These are phyloP conservation scores for Leccinum olivaceopallidum DNA, from an alignment of 768 basidiomycete species.

Conservation along the genomic window DNA sequence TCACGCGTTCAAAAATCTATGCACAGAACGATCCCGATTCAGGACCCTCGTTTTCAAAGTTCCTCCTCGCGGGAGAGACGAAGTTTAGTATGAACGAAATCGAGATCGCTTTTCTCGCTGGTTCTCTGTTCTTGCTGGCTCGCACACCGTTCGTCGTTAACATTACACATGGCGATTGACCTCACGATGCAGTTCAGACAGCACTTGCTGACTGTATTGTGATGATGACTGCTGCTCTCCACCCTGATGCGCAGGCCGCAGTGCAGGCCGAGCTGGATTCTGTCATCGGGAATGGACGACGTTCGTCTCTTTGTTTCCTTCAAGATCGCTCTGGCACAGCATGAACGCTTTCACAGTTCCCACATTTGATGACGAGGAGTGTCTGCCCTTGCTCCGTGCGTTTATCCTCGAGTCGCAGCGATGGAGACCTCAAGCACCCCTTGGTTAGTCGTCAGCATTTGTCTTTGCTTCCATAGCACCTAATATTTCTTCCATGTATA, in stretches of 20 bases:
- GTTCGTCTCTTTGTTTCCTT: neutral
- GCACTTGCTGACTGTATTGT: constrained; percentile 48
- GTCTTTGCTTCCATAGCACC: neutral
- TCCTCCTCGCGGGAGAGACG: constrained; percentile 48
- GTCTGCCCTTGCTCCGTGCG: constrained; percentile 32
- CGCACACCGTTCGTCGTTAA: constrained; percentile 41
- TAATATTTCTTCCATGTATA: neutral
- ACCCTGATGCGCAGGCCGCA: constrained; percentile 46
- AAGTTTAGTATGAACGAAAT: constrained; percentile 49
- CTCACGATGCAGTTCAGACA: constrained; percentile 27
- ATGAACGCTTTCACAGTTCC: constrained; percentile 28
- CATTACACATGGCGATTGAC: neutral
- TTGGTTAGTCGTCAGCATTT: constrained; percentile 15
- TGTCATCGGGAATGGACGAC: constrained; percentile 40
- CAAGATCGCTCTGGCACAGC: too few species aligned
- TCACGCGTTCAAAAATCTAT: constrained; percentile 1
- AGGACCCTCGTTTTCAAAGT: constrained; percentile 51
- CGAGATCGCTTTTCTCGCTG: constrained; percentile 58
- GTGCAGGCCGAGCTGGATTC: constrained; percentile 55
- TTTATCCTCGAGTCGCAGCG: constrained; percentile 37
- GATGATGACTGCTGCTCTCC: constrained; percentile 48
- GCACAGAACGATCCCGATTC: constrained; percentile 15
- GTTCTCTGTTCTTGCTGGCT: constrained; percentile 56
- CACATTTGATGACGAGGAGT: constrained; percentile 32
- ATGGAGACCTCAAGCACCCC: constrained; percentile 32